Evolutionary conservation across 345 rosid genomes (phyloP).

Genomic region (Geranium brycei): DNA sequence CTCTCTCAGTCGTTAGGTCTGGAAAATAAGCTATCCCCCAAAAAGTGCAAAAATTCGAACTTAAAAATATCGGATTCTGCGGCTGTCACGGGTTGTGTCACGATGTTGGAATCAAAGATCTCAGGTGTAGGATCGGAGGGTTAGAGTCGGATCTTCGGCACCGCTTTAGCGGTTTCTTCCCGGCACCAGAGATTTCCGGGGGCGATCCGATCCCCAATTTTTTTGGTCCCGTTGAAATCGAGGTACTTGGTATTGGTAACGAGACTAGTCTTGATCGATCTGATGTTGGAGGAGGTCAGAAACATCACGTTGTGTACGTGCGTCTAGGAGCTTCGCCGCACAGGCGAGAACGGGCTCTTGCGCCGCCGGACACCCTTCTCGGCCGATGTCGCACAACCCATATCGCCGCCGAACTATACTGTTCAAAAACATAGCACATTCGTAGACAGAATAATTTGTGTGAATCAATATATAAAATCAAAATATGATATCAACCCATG

Average conservation of each 20-base stretch:
- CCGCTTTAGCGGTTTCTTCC: no score
- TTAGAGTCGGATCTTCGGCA: no score
- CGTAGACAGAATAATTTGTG: not conserved
- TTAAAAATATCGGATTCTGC: no score
- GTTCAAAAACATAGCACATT: not conserved
- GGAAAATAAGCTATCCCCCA: no score
- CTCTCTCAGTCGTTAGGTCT: no score
- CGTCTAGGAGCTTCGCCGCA: conserved; percentile 1
- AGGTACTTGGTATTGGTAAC: not conserved
- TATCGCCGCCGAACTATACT: not conserved
- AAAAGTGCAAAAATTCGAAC: no score
- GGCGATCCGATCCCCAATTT: no score
- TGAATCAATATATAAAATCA: not conserved
- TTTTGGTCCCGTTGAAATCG: conserved; percentile 45
- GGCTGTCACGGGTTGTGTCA: no score
- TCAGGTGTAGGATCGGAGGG: no score
- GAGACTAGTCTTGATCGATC: no score
- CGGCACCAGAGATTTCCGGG: conserved; percentile 32
- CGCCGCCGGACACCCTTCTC: not conserved
- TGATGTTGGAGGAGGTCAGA: conserved; percentile 4
- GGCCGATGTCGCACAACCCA: not conserved
- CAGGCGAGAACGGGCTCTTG: not conserved
- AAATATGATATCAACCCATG: not conserved
- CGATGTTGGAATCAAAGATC: no score
- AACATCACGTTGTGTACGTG: not conserved